These are phyloP conservation scores for Houttuynia cordata DNA, from an alignment of 164 flowering plant genomes.

Conservation along the genomic window DNA sequence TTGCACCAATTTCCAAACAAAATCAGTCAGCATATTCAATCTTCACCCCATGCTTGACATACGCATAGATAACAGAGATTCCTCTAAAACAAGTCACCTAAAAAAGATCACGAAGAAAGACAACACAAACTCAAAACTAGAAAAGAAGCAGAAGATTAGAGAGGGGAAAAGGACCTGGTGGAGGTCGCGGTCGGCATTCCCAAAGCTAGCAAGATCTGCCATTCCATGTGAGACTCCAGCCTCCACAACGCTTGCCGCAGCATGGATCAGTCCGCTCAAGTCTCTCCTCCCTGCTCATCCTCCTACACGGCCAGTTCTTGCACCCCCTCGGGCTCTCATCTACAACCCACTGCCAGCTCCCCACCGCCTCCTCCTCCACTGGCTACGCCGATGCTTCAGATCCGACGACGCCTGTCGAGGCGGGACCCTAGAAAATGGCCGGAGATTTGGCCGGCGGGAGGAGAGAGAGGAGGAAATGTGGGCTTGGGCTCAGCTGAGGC, in stretches of 20 bases:
- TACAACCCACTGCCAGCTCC: not conserved
- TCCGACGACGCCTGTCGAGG: not conserved
- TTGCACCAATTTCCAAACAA: not conserved
- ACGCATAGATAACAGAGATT: no score
- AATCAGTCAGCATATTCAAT: not conserved
- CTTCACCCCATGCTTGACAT: not conserved
- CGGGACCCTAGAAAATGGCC: not conserved
- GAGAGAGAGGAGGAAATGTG: not conserved
- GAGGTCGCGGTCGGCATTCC: constrained; percentile 68
- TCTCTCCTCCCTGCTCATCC: not conserved
- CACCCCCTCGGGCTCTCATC: not conserved
- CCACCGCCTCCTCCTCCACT: not conserved
- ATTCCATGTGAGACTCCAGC: constrained; percentile 82
- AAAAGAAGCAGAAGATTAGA: not conserved
- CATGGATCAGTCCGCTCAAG: constrained; percentile 18
- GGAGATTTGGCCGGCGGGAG: not conserved
- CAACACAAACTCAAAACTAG: not conserved
- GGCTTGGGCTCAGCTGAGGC: no score
- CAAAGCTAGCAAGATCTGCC: constrained; percentile 96
- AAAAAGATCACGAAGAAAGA: not conserved
- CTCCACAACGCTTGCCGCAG: constrained; percentile 37
- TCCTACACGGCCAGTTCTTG: not conserved
- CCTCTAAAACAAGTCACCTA: not conserved
- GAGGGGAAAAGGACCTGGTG: constrained; percentile 48
- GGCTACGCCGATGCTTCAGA: not conserved